Evolutionary conservation across 306 rosid species (phyloP).

Genomic region (Vachellia collinsii): DNA sequence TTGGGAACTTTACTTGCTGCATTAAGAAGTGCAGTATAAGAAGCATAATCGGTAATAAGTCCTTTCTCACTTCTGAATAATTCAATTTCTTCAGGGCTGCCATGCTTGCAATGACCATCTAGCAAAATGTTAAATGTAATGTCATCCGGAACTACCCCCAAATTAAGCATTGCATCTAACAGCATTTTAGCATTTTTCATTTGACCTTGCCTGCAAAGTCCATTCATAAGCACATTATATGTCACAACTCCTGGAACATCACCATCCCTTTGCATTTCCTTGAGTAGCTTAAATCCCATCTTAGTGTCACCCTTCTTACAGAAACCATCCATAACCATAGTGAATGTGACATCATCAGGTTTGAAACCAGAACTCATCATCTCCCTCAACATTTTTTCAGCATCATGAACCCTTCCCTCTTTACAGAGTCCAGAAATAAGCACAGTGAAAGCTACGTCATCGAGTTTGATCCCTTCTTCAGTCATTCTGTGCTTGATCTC

Average conservation of each 20-base stretch:
- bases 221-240: conserved; percentile 88
- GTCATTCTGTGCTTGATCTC: conserved; percentile 62
- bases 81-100: conserved; percentile 48
- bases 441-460: conserved; percentile 76
- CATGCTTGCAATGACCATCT: conserved; percentile 86
- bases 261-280: conserved; percentile 74
- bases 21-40: conserved; percentile 62
- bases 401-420: conserved; percentile 68
- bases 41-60: conserved; percentile 70
- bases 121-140: conserved; percentile 81
- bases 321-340: conserved; percentile 78
- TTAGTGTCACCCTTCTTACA: conserved; percentile 78
- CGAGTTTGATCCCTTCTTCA: conserved; percentile 62
- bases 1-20: conserved; percentile 50
- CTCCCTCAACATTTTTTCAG: conserved; percentile 66
- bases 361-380: conserved; percentile 61
- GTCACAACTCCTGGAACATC: conserved; percentile 69
- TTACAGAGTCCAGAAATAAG: conserved; percentile 75
- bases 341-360: conserved; percentile 74
- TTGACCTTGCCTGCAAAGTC: conserved; percentile 90
- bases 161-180: conserved; percentile 80
- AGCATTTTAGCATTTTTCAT: conserved; percentile 88
- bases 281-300: conserved; percentile 72
- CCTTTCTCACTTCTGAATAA: conserved; percentile 66
- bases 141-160: conserved; percentile 84